Evolutionary conservation across 352 stramenopile genomes (phyloP), one percentile per base, ranked within the genome.

Genomic region (Blastocystis sp.): DNA sequence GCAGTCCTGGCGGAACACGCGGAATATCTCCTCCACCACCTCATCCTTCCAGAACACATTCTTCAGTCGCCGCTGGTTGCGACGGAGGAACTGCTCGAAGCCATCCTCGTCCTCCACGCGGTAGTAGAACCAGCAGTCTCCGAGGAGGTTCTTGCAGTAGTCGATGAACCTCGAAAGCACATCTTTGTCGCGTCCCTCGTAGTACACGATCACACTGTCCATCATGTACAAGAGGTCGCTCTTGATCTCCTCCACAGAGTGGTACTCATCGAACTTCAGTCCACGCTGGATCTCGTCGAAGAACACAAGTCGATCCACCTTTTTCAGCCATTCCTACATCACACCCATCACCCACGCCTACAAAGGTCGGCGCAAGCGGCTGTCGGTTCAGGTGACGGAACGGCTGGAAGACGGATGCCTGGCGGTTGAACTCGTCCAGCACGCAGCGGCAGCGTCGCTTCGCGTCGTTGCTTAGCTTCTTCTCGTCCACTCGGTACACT

Each of bases 301-400:
- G 69, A 64, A 81, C 21, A 40, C 36, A n/a, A 81, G 51, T 1
- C 69, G 69, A 59, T 81, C 69, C 53, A 81, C 69, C 46, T 65
- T 63, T 3, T 64, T 81, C 69, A 81, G 53, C 44, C 49, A 81
- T 44, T 81, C 69, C 69, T 81, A 81, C 34, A 18, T 81, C 69
- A 64, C 7, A 24, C 3, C 36, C 11, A 14, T 38, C 4, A 48
- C 4, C 0, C 29, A 27, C 0, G 11, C n/a, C 7, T 64, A 81
- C 69, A 42, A 65, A 81, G 29, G 51, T 64, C 18, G 32, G 46
- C 29, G 69, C 48, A 2, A 32, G 34, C 1, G 46, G 36, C 18
- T 48, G 40, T n/a, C 69, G 69, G 16, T 63, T 61, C 24, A 81
- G 44, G 29, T 44, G 27, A 32, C 36, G 14, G 46, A 49, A 64